phyloP scores from a whole-genome alignment of 345 rosid genomes.

The Brassica juncea region DNA sequence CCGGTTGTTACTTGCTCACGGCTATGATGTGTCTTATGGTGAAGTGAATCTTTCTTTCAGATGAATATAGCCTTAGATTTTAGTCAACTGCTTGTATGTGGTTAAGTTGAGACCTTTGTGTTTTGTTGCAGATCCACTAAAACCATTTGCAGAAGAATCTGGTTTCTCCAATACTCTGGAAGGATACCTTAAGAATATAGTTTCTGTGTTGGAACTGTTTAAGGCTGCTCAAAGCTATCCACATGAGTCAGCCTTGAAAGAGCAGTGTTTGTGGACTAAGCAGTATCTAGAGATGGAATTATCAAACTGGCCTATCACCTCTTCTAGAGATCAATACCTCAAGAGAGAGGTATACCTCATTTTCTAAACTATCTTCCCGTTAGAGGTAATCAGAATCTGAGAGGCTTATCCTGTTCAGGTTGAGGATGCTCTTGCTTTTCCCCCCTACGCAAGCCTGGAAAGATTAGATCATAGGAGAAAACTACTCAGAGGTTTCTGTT shows the following conservation, averaged over 20 bases:
- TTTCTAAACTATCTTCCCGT: conserved; percentile 2
- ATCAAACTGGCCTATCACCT: conserved; percentile 41
- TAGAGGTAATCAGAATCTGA: not conserved
- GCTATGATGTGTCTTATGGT: conserved; percentile 82
- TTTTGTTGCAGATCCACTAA: conserved; percentile 55
- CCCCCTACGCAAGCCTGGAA: conserved; percentile 56
- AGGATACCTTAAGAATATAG: conserved; percentile 57
- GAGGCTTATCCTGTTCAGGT: conserved; percentile 49
- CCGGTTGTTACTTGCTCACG: conserved; percentile 60
- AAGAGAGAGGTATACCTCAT: conserved; percentile 48
- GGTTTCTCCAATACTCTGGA: conserved; percentile 52
- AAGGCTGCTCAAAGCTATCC: conserved; percentile 65
- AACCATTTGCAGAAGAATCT: conserved; percentile 54
- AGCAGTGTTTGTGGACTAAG: conserved; percentile 57
- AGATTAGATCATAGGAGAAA: conserved; percentile 61
- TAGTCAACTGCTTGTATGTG: not conserved
- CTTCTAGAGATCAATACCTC: conserved; percentile 37
- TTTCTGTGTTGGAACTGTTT: conserved; percentile 62
- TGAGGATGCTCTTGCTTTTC: conserved; percentile 59
- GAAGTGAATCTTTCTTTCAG: conserved; percentile 24
- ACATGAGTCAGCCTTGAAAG: conserved; percentile 53
- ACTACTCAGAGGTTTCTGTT: conserved; percentile 48
- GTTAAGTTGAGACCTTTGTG: not conserved
- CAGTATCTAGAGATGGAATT: conserved; percentile 53
- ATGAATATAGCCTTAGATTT: not conserved